A percentile compares a stretch with the other conserved stretches of the same genome.
phyloP scores from a whole-genome alignment of 202 grass and related monocot genomes.

The Zizania palustris region DNA sequence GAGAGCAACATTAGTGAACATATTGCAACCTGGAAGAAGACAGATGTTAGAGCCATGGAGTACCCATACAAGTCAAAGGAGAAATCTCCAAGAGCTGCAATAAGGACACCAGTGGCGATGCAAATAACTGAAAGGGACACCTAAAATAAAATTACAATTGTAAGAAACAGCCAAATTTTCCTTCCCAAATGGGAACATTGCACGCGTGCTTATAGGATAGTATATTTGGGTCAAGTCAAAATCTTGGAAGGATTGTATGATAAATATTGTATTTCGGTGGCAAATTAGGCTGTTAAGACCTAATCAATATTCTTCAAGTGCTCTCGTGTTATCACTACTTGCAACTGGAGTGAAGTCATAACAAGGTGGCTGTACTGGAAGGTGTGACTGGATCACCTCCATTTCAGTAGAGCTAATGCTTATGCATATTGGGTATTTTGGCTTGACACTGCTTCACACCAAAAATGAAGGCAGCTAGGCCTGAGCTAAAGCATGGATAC shows the following conservation, averaged over 20 bases:
- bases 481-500: neutral
- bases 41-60: conserved; percentile 87
- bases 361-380: no score
- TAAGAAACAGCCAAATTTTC: conserved; percentile 18
- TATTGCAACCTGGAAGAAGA: conserved; percentile 92
- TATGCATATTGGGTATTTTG: no score
- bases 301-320: neutral
- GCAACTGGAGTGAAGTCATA: no score
- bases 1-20: conserved; percentile 24
- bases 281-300: neutral
- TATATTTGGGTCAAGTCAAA: neutral
- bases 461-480: no score
- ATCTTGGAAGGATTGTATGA: neutral
- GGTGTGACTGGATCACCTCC: no score
- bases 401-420: no score
- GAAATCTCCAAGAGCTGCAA: conserved; percentile 96
- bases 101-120: conserved; percentile 78
- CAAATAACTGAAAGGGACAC: conserved; percentile 89
- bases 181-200: neutral
- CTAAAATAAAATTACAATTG: conserved; percentile 46
- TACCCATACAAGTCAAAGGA: conserved; percentile 96
- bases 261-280: neutral
- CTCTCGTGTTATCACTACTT: neutral
- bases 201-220: neutral
- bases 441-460: no score